phyloP scores from a whole-genome alignment of 2,329 filamentous ascomycete species.

The Periconia digitata region DNA sequence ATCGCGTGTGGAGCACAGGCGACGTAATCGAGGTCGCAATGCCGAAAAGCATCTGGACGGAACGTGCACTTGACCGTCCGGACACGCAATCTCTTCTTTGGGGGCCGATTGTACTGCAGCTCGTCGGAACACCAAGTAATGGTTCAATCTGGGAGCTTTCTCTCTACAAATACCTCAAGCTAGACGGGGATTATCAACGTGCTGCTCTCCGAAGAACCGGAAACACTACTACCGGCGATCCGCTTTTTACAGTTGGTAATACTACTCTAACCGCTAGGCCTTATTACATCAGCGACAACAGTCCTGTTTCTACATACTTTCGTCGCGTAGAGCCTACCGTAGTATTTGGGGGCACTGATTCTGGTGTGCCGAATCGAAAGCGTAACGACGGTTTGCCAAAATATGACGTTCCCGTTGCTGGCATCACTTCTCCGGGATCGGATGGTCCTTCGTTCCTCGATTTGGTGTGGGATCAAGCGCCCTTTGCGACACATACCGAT shows the following conservation, averaged over 20 bases:
- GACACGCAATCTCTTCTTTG: constrained; percentile 14
- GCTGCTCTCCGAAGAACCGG: constrained; percentile 5
- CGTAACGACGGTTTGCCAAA: constrained; percentile 15
- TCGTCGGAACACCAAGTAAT: constrained; percentile 6
- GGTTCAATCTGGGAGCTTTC: constrained; percentile 8
- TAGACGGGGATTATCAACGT: constrained; percentile 13
- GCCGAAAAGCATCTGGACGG: constrained; percentile 13
- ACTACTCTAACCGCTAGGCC: constrained; percentile 6
- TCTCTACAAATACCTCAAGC: constrained; percentile 13
- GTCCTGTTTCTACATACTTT: constrained; percentile 13
- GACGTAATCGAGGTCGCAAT: constrained; percentile 13
- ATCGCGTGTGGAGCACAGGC: constrained; percentile 12
- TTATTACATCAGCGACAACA: constrained; percentile 12
- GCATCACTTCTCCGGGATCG: constrained; percentile 7
- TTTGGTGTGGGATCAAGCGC: constrained; percentile 15
- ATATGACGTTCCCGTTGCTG: constrained; percentile 16
- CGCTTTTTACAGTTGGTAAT: constrained; percentile 8
- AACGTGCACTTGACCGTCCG: constrained; percentile 15
- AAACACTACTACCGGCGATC: constrained; percentile 5
- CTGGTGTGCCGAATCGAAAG: constrained; percentile 13
- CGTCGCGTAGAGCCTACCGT: constrained; percentile 12
- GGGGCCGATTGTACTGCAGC: constrained; percentile 14
- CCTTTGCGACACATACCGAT: constrained; percentile 10
- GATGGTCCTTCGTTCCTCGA: constrained; percentile 17
- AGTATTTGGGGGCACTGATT: constrained; percentile 12